These are phyloP conservation scores for Trichoderma endophyticum DNA, from an alignment of 2,329 filamentous ascomycete genomes.

Conservation along the genomic window DNA sequence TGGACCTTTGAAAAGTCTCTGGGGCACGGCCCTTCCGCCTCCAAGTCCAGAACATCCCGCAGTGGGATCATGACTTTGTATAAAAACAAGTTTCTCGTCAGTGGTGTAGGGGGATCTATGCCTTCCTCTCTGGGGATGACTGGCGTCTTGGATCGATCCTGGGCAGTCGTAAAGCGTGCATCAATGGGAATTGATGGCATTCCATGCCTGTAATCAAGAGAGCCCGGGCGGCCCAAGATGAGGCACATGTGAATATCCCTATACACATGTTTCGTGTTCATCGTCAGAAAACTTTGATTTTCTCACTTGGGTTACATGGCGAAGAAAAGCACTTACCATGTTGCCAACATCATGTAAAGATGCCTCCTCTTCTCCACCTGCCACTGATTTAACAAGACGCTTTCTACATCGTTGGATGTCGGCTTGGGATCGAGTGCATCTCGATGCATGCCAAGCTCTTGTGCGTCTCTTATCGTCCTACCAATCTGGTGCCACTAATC, in stretches of 20 bases:
- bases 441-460: conserved; percentile 59
- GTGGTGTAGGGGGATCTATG: conserved; percentile 52
- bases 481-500: conserved; percentile 54
- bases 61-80: conserved; percentile 48
- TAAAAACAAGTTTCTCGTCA: conserved; percentile 53
- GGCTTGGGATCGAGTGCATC: conserved; percentile 51
- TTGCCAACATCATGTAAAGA: conserved; percentile 54
- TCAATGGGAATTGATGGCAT: conserved; percentile 53
- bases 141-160: conserved; percentile 45
- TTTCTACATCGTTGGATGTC: conserved; percentile 43
- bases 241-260: conserved; percentile 56
- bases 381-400: conserved; percentile 56
- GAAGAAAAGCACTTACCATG: conserved; percentile 29
- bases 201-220: conserved; percentile 48
- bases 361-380: conserved; percentile 52
- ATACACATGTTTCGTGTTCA: background rate
- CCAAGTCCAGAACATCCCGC: conserved; percentile 52
- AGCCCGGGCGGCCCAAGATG: conserved; percentile 54
- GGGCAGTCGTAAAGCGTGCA: conserved; percentile 41
- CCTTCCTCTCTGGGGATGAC: conserved; percentile 46
- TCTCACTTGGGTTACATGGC: background rate
- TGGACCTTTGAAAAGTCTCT: conserved; percentile 54
- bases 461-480: conserved; percentile 57
- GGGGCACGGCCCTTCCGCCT: conserved; percentile 54
- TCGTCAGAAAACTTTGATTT: background rate